These are phyloP conservation scores for Xylariaceae sp. DNA, from an alignment of 2,329 filamentous ascomycete genomes.

Conservation along the genomic window DNA sequence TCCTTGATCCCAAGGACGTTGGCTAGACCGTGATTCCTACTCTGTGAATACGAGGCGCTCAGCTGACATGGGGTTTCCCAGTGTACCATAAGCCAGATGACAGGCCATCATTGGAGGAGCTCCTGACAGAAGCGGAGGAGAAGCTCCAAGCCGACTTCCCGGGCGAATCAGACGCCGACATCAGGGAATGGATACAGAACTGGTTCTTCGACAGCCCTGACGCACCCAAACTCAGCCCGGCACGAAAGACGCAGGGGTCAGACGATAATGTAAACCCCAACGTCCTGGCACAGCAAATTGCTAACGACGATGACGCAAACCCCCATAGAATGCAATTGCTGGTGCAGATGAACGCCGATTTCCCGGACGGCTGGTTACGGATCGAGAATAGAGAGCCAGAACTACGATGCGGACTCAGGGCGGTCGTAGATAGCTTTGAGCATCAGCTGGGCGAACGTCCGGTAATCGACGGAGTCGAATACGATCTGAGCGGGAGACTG, in stretches of 20 bases:
- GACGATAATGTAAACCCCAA: too few relatives aligned
- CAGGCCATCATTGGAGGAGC: constrained; percentile 19
- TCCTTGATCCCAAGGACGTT: too few relatives aligned
- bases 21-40: background rate
- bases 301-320: background rate
- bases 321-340: background rate
- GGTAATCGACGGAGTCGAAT: constrained; percentile 4
- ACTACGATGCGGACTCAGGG: constrained; percentile 16
- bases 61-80: constrained; percentile 3
- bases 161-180: constrained; percentile 15
- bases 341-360: background rate
- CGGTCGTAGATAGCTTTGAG: constrained; percentile 15
- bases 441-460: constrained; percentile 12
- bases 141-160: background rate
- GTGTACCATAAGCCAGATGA: constrained; percentile 25
- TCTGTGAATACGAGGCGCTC: too few relatives aligned
- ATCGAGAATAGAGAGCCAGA: background rate
- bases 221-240: too few relatives aligned
- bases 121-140: constrained; percentile 17
- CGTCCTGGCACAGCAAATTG: background rate
- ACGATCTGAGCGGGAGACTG: background rate
- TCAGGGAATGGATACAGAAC: constrained; percentile 19
- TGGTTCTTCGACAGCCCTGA: constrained; percentile 12
- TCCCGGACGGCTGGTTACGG: constrained; percentile 10
- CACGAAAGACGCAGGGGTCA: too few relatives aligned